Evolutionary conservation across 805 yeast genomes (phyloP), one percentile per base, ranked within the genome.

Genomic region (Clavispora carvajalis): DNA sequence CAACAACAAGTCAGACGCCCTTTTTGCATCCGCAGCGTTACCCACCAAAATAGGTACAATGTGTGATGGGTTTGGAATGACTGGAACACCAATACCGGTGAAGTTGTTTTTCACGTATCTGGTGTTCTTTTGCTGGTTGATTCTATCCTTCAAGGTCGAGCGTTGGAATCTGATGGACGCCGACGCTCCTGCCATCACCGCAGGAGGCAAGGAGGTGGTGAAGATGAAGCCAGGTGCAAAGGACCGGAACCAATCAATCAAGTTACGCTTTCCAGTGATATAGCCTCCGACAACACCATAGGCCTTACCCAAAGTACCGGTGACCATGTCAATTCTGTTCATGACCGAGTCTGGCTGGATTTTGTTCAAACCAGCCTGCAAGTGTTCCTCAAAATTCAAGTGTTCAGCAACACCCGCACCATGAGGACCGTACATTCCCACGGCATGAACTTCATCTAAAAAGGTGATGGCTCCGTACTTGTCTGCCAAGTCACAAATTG

Each of bases 361-460:
- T 34, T 51, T 53, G 11, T 73, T 73, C 51, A 79, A 68, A 50
- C 93, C 93, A 12, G 80, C 63, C 43, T 69, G 60, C 57, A 86
- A 77, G 60, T 91, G 95, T 40, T 81, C 80, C 35, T 86, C 86
- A 54, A 89, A 93, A 66, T 93, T 87, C 55, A 85, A 73, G 62
- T 93, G 99, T 66, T 93, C 99, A 36, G 98, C 96, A 40, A 93
- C 98, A 69, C 99, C 99, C 24, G 96, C 99, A 59, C 99, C 99
- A 56, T 86, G 96, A 45, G 99, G 98, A 55, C 99, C 99, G 60
- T 93, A 93, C 82, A 93, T 77, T 41, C 99, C 99, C 35, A 93
- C 98, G 25, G 99, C 98, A 59, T 93, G 99, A 28, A 93, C 99
- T 66, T 93, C 99, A 63, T 93, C 99, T 62, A 93, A 73, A 65